These are phyloP conservation scores for Parietaria judaica DNA, from an alignment of 306 rosid species.

Conservation along the genomic window DNA sequence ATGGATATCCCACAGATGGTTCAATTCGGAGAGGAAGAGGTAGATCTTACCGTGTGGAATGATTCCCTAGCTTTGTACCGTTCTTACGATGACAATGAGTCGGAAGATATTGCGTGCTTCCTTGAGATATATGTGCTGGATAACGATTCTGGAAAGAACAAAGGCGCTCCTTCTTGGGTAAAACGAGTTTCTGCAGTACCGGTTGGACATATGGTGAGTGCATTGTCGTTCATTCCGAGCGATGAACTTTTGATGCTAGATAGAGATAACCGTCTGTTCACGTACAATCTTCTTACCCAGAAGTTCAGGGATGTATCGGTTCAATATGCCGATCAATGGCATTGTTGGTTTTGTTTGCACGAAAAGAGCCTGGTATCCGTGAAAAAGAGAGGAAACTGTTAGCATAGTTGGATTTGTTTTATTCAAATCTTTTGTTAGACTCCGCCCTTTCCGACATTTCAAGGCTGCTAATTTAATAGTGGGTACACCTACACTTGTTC, in stretches of 20 bases:
- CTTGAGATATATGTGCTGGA: background rate
- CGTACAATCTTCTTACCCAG: background rate
- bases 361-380: background rate
- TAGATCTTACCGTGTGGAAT: background rate
- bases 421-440: too few relatives aligned
- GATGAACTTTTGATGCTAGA: background rate
- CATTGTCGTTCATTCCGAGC: background rate
- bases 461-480: too few relatives aligned
- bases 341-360: background rate
- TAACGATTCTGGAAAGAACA: too few relatives aligned
- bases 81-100: background rate
- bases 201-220: background rate
- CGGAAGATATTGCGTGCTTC: background rate
- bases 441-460: too few relatives aligned
- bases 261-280: background rate
- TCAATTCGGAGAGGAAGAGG: too few relatives aligned
- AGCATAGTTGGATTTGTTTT: too few relatives aligned
- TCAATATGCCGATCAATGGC: background rate
- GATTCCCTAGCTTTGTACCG: slow-evolving; percentile 1
- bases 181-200: background rate
- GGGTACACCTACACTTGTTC: too few relatives aligned
- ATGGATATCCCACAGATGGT: background rate
- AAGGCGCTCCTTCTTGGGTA: slow-evolving; percentile 11
- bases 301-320: background rate
- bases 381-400: background rate